Percentiles rank a stretch among this genome's conserved stretches.
Conservation (phyloP, 371 early-diverging fungal species). For the Zopfochytrium polystomum region DNA sequence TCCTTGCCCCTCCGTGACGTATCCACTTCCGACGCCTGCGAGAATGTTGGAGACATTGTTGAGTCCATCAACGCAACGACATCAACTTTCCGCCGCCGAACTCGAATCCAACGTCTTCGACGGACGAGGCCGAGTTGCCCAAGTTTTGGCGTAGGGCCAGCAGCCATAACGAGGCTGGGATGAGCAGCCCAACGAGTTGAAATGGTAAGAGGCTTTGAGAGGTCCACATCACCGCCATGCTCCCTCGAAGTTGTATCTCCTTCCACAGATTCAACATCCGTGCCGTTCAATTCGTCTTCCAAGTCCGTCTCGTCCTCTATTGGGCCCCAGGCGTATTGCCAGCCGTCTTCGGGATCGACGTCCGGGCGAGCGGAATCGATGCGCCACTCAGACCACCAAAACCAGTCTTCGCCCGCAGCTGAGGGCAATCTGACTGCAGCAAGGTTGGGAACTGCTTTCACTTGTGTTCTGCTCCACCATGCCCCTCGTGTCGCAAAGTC, state of each 20-base stretch:
- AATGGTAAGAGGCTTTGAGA: constrained; percentile 50
- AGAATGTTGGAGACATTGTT: too few relatives aligned
- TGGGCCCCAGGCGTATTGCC: constrained; percentile 68
- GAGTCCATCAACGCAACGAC: constrained; percentile 30
- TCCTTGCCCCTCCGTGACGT: too few relatives aligned
- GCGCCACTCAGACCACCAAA: constrained; percentile 82
- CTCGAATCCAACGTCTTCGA: constrained; percentile 73
- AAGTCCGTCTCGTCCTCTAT: too few relatives aligned
- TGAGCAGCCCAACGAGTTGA: too few relatives aligned
- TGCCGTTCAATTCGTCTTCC: constrained; percentile 59
- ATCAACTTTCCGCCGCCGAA: constrained; percentile 68
- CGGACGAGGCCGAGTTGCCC: too few relatives aligned
- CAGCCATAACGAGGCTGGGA: too few relatives aligned
- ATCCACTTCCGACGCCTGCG: too few relatives aligned
- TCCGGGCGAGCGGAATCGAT: constrained; percentile 65
- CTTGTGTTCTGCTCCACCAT: too few relatives aligned
- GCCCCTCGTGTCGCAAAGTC: too few relatives aligned
- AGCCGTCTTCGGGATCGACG: constrained; percentile 61
- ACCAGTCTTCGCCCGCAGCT: constrained; percentile 52
- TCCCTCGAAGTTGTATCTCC: constrained; percentile 43
- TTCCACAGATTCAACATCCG: constrained; percentile 56
- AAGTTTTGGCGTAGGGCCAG: too few relatives aligned
- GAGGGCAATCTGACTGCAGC: too few relatives aligned
- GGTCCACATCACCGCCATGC: constrained; percentile 39
- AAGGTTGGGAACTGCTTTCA: too few relatives aligned